Evolutionary conservation across 345 rosid species (phyloP), one percentile per base, ranked within the genome.

Genomic region (Populus davidiana): DNA sequence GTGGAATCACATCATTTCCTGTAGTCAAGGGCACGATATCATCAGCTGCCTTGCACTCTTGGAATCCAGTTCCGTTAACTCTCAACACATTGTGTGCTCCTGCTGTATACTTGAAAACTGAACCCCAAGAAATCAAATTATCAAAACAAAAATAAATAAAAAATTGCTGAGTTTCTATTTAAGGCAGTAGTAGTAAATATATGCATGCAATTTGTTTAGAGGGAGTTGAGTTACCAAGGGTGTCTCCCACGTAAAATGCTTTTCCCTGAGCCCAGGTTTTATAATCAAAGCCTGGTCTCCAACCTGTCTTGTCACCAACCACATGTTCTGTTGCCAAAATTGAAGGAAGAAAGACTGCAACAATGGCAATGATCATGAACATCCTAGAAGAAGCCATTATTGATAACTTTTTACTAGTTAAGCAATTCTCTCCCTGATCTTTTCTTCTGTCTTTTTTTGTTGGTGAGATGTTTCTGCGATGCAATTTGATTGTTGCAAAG

Each of bases 211-310:
- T 14, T 14, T 20, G 47, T 13, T 43, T 43, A 71, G 17, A 54
- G 29, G 3, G 17, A 10, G 6, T 8, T 0, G 17, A 44, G 14
- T 56, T 86, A 86, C 87, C 73, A 10, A 87, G 86, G 41, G 17
- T 74, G 79, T 87, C 89, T 16, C 86, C 82, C 35, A 83, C 85
- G 0, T 23, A 73, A 44, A 87, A 87, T 44, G 74, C 66, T 56
- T 83, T 81, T 43, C 77, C 80, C 20, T 68, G 8, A 67, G 83
- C 84, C 88, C 88, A 85, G 6, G 77, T 18, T 62, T 79, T 73
- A 80, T 85, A 79, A n/a, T 79, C 74, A 18, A 68, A 73, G 36
- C 47, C 41, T 69, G 29, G n/a, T 44, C 63, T 74, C 82, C 82
- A 79, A 43, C 74, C 82, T 12, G 35, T 67, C 16, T 43, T 77